phyloP scores from a whole-genome alignment of 2,329 filamentous ascomycete species.

The Macrophomina phaseolina region DNA sequence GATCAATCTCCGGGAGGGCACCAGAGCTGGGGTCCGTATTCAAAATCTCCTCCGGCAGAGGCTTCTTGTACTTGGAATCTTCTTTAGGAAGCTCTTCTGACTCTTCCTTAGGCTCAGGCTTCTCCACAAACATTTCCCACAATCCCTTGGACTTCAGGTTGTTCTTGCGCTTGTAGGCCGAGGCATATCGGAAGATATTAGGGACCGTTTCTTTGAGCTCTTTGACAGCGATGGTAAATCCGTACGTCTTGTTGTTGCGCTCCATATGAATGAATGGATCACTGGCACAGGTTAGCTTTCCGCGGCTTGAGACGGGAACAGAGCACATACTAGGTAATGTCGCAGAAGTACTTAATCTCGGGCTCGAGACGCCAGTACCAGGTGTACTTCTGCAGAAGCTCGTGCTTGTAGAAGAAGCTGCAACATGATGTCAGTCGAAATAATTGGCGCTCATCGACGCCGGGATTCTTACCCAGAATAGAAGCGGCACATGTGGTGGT shows the following conservation, averaged over 20 bases:
- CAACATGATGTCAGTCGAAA: constrained; percentile 30
- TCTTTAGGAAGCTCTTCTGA: constrained; percentile 63
- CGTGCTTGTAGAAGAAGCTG: constrained; percentile 96
- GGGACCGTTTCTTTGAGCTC: constrained; percentile 97
- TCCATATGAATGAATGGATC: constrained; percentile 98
- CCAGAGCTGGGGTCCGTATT: constrained; percentile 74
- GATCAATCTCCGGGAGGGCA: constrained; percentile 79
- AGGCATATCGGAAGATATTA: constrained; percentile 98
- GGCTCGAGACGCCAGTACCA: constrained; percentile 99
- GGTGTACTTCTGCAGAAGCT: constrained; percentile 92
- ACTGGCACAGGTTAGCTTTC: constrained; percentile 50
- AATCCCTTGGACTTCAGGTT: constrained; percentile 89
- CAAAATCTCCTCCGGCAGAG: constrained; percentile 80
- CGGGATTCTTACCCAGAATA: constrained; percentile 80
- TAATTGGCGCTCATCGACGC: neutral
- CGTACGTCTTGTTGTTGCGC: constrained; percentile 93
- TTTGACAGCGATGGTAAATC: constrained; percentile 98
- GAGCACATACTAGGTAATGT: constrained; percentile 87
- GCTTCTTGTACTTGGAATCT: constrained; percentile 68
- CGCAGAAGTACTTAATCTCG: constrained; percentile 99
- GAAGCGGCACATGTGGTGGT: constrained; percentile 99
- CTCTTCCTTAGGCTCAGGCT: constrained; percentile 62
- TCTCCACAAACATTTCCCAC: constrained; percentile 98
- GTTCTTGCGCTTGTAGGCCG: constrained; percentile 92
- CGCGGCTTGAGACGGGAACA: constrained; percentile 13